Evolutionary conservation across 306 rosid species (phyloP).

Genomic region (Vicia faba): DNA sequence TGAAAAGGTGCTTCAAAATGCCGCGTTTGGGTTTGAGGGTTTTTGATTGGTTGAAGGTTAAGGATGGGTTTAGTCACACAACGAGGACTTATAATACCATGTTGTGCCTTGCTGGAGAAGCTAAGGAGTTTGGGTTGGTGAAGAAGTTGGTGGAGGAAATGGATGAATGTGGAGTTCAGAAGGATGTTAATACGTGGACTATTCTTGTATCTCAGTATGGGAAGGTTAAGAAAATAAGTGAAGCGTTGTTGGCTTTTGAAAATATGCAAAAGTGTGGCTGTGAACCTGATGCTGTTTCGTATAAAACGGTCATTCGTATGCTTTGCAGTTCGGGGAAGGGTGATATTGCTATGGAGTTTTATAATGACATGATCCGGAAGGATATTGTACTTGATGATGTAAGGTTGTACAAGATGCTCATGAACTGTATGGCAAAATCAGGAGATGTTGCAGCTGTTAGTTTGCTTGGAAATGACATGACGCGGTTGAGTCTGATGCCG

Average conservation of each 20-base stretch:
- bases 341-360: conserved; percentile 82
- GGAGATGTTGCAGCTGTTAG: conserved; percentile 63
- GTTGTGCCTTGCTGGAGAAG: conserved; percentile 78
- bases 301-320: conserved; percentile 50
- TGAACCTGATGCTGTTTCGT: conserved; percentile 70
- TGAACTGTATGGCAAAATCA: conserved; percentile 61
- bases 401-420: conserved; percentile 51
- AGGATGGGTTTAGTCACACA: conserved; percentile 56
- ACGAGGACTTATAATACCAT: conserved; percentile 65
- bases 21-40: conserved; percentile 67
- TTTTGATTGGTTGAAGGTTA: conserved; percentile 70
- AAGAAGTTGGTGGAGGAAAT: conserved; percentile 75
- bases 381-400: conserved; percentile 59
- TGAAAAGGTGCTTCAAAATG: conserved; percentile 84
- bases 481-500: conserved; percentile 52
- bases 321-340: conserved; percentile 72
- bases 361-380: conserved; percentile 70
- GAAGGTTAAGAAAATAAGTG: conserved; percentile 60
- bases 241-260: conserved; percentile 59
- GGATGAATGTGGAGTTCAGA: conserved; percentile 49
- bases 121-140: conserved; percentile 61
- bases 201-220: conserved; percentile 74
- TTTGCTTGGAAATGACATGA: conserved; percentile 69
- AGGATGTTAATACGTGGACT: conserved; percentile 81
- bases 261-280: conserved; percentile 61